Evolutionary conservation across 1,284 basidiomycete species (phyloP).

Genomic region (Trametes hirsuta): DNA sequence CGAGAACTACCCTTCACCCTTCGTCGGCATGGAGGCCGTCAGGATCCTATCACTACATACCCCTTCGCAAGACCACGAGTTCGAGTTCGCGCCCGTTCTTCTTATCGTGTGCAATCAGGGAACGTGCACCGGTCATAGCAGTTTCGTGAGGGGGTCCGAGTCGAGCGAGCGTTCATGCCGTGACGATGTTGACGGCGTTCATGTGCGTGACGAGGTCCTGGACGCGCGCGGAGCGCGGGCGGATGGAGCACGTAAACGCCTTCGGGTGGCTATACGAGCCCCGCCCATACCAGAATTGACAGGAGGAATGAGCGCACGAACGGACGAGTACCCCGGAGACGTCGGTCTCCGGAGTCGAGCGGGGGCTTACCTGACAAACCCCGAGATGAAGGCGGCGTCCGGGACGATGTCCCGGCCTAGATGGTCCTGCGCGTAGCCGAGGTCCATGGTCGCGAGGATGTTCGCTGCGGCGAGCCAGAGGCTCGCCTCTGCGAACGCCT

Average conservation of each 20-base stretch:
- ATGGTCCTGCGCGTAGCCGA: conserved; percentile 21
- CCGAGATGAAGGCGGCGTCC: conserved; percentile 20
- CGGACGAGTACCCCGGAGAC: background rate
- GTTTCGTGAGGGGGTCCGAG: background rate
- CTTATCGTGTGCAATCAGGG: background rate
- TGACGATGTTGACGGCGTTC: conserved; percentile 11
- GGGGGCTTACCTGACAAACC: conserved; percentile 22
- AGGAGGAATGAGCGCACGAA: too few relatives aligned
- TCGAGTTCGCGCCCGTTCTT: background rate
- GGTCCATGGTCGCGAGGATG: conserved; percentile 31
- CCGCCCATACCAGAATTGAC: too few relatives aligned
- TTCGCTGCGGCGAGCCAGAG: conserved; percentile 28
- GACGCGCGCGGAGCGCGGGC: conserved; percentile 12
- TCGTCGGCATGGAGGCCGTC: background rate
- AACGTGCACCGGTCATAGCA: background rate
- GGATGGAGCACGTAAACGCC: conserved; percentile 19
- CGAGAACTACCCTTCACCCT: too few relatives aligned
- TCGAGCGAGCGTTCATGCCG: background rate
- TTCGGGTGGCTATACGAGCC: conserved; percentile 17
- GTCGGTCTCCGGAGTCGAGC: background rate
- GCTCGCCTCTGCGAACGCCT: conserved; percentile 27
- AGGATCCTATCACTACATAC: conserved; percentile 14
- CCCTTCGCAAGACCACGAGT: background rate
- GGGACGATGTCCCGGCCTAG: conserved; percentile 23
- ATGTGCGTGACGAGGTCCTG: conserved; percentile 19